Base-by-base conservation (phyloP, 352 stramenopile genomes). In the Thalassiosira mediterranea region DNA sequence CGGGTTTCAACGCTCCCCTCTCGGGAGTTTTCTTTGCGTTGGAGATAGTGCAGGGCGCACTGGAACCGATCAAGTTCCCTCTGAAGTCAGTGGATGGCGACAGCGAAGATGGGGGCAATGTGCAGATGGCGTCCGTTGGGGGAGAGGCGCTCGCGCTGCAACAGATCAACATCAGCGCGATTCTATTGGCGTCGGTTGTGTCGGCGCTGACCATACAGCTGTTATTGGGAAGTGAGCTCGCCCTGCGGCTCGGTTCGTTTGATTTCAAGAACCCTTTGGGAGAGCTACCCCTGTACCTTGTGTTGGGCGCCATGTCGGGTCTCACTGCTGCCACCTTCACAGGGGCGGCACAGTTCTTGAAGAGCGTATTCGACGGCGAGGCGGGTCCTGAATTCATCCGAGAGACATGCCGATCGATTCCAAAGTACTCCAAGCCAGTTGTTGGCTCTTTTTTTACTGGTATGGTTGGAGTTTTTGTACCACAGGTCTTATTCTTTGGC, bases 1-100 rank as follows among this genome's bases (percentile, higher is more conserved):
- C 88, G 32, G 92, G 92, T 26, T 96, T 95, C 69, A 95, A 95
- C 76, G 92, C 92, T 52, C 92, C 92, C 13, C 80, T 96, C 29
- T 83, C 88, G 26, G 91, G 91, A 38, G 87, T 94, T 1, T 95
- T 95, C 68, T 95, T 94, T 79, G 84, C 89, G 0, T 72, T 95
- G 58, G 91, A 95, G 67, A 88, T 95, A 37, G 65, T 92, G 7
- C 87, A 90, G 66, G 62, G 62, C 37, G 63, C 70, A 0, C 38
- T 75, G 2, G 57, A 63, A 13, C 40, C 60, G 11, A 77, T 83
- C 32, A 60, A 76, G 25, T 65, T 83, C 56, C 66, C 57, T 42
- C n/a, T 73, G 0, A 11, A 72, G 64, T 17, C 61, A 76, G 7
- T 40, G 61, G n/a, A 48, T 23, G 21, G 32, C 15, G 59, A 19